Evolutionary conservation across 768 basidiomycete genomes (phyloP).

Genomic region (Wakefieldia striispora): DNA sequence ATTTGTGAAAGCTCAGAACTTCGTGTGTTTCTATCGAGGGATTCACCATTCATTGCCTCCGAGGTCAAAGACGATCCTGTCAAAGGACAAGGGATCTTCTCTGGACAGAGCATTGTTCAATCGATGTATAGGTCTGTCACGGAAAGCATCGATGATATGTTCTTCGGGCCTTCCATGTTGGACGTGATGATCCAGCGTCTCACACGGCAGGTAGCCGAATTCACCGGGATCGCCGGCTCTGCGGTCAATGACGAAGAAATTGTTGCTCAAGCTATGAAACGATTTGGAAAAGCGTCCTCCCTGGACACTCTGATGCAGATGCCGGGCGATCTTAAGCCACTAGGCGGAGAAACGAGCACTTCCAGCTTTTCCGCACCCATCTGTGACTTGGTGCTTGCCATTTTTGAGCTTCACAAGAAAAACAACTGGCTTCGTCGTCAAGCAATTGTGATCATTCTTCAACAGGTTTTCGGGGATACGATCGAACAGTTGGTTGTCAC

Average conservation of each 20-base stretch:
- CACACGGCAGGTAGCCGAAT: conserved; percentile 85
- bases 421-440: conserved; percentile 96
- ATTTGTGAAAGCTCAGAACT: conserved; percentile 84
- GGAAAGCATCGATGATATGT: conserved; percentile 95
- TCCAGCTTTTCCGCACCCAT: conserved; percentile 92
- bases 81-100: conserved; percentile 50
- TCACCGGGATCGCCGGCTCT: conserved; percentile 78
- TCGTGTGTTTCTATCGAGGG: conserved; percentile 81
- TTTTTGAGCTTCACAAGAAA: conserved; percentile 94
- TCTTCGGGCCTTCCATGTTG: conserved; percentile 93
- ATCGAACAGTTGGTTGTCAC: conserved; percentile 75
- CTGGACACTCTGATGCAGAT: conserved; percentile 72
- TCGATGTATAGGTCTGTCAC: conserved; percentile 90
- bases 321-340: conserved; percentile 72
- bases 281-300: conserved; percentile 60
- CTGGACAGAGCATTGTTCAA: conserved; percentile 75
- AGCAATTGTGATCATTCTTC: conserved; percentile 93
- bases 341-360: conserved; percentile 86
- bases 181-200: conserved; percentile 93
- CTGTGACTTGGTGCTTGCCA: conserved; percentile 86
- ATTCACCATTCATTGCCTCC: conserved; percentile 76
- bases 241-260: conserved; percentile 82
- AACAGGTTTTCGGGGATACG: conserved; percentile 93
- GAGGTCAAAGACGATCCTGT: conserved; percentile 37
- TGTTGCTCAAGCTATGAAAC: conserved; percentile 74